Evolutionary conservation across 805 yeast genomes (phyloP).

Genomic region (Maudiozyma pseudohumilis): DNA sequence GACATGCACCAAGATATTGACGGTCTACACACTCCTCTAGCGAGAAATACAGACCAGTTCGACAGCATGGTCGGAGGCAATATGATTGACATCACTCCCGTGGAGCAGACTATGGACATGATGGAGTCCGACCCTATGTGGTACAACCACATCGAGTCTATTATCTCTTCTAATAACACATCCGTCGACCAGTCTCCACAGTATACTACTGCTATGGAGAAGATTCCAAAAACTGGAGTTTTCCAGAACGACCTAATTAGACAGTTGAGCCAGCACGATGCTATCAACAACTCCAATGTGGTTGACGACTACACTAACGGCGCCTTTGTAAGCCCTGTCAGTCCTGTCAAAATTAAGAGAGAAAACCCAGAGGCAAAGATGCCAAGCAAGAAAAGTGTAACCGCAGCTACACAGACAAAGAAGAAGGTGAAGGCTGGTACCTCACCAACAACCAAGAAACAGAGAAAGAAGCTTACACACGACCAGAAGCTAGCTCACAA

Average conservation of each 20-base stretch:
- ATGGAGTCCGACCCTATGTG: constrained; percentile 4
- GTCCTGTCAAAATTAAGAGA: neutral
- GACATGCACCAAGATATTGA: too few relatives aligned
- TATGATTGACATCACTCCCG: neutral
- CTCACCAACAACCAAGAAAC: constrained; percentile 20
- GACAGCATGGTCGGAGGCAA: neutral
- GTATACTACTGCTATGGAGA: neutral
- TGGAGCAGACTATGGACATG: constrained; percentile 5
- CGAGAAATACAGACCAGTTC: neutral
- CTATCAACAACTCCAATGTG: too few relatives aligned
- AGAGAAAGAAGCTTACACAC: constrained; percentile 44
- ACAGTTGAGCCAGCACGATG: too few relatives aligned
- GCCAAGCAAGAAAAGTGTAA: neutral
- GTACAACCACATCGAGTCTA: constrained; percentile 15
- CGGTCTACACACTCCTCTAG: too few relatives aligned
- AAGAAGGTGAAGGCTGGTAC: neutral
- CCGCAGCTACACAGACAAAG: too few relatives aligned
- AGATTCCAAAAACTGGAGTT: neutral
- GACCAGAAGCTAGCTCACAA: constrained; percentile 63
- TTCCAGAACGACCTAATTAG: too few relatives aligned
- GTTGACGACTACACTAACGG: too few relatives aligned
- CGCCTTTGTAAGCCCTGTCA: too few relatives aligned
- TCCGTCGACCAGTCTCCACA: constrained; percentile 11
- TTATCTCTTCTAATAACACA: constrained; percentile 12
- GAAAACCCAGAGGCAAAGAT: neutral